Conservation (phyloP, 805 yeast species). For the Ascoidea rubescens region DNA sequence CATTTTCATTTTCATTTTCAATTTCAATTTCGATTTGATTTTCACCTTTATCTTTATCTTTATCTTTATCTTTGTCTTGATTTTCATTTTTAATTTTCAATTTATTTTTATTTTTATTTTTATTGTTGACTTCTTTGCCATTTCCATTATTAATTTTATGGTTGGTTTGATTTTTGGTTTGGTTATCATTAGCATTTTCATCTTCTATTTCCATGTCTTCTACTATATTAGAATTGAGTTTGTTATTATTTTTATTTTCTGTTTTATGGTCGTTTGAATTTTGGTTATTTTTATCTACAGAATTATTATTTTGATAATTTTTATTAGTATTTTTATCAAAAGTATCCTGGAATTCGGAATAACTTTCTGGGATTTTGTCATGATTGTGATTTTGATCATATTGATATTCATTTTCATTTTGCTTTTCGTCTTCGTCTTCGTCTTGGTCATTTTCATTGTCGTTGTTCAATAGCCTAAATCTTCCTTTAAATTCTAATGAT, state of each 20-base stretch:
- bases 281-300: background rate
- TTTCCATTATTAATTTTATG: too few species aligned
- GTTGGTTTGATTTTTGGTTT: too few species aligned
- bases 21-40: slow-evolving; percentile 2
- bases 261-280: background rate
- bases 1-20: background rate
- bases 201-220: background rate
- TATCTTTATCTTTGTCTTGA: background rate
- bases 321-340: background rate
- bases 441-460: slow-evolving; percentile 3
- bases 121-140: too few species aligned
- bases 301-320: background rate
- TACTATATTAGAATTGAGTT: background rate
- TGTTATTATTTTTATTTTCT: background rate
- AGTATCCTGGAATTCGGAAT: background rate
- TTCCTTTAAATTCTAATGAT: slow-evolving; percentile 14
- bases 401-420: background rate
- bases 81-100: too few species aligned
- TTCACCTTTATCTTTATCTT: slow-evolving; percentile 5
- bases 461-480: slow-evolving; percentile 19
- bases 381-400: too few species aligned
- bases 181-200: background rate
- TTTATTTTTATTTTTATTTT: too few species aligned
- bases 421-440: slow-evolving; percentile 1
- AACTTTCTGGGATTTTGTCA: too few species aligned